phyloP scores from a whole-genome alignment of 1,284 basidiomycete species.

The Ustilago trichophora region DNA sequence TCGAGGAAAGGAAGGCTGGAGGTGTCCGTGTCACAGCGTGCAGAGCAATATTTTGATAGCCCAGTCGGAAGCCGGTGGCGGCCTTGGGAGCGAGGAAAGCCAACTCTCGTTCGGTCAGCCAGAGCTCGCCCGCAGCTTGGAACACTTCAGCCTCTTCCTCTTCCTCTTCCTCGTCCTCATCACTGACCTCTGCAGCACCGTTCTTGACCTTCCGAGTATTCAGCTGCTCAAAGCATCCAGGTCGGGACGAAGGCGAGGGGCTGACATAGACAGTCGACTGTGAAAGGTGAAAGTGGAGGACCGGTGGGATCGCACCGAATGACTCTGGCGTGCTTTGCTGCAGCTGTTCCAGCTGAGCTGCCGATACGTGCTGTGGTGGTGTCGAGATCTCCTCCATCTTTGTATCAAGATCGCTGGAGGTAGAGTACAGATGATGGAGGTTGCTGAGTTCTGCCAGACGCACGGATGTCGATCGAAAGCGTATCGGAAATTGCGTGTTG shows the following conservation, averaged over 20 bases:
- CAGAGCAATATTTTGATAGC: constrained; percentile 57
- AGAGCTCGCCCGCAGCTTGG: constrained; percentile 31
- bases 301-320: constrained; percentile 29
- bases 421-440: not conserved
- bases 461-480: constrained; percentile 5
- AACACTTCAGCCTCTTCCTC: constrained; percentile 22
- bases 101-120: constrained; percentile 52
- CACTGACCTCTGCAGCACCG: not conserved
- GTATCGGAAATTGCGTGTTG: not conserved
- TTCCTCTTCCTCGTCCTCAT: not conserved
- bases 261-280: constrained; percentile 33
- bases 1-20: constrained; percentile 32
- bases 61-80: constrained; percentile 47
- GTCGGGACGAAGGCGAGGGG: constrained; percentile 31
- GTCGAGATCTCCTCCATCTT: constrained; percentile 18
- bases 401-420: too few species aligned
- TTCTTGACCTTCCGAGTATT: not conserved
- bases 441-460: not conserved
- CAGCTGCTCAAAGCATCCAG: constrained; percentile 22
- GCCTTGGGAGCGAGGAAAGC: constrained; percentile 42
- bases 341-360: constrained; percentile 15
- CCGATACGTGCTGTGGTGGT: constrained; percentile 22
- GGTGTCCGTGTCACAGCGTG: constrained; percentile 60
- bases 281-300: constrained; percentile 26
- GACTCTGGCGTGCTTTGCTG: constrained; percentile 50